Evolutionary conservation across 352 stramenopile genomes (phyloP).

Genomic region (Plasmopara muralis): DNA sequence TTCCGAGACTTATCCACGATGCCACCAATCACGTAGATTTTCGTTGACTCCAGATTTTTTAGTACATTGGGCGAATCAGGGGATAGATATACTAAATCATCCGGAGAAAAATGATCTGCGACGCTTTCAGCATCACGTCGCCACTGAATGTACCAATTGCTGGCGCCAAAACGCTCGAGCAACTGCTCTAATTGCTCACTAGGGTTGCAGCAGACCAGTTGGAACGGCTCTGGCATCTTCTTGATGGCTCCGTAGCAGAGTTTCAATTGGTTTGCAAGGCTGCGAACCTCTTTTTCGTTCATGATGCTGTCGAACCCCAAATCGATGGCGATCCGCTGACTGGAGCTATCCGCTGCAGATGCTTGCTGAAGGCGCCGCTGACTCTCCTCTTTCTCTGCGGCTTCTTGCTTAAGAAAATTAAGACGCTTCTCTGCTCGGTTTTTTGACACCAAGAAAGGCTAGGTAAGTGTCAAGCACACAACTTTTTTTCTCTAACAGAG

Average conservation of each 20-base stretch:
- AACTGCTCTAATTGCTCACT: constrained; percentile 37
- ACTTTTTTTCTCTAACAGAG: background rate
- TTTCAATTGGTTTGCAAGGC: constrained; percentile 71
- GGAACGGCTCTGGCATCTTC: constrained; percentile 58
- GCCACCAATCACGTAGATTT: constrained; percentile 76
- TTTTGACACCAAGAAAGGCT: background rate
- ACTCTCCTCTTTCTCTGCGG: constrained; percentile 24
- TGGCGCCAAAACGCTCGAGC: constrained; percentile 56
- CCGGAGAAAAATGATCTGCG: constrained; percentile 26
- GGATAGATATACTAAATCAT: constrained; percentile 66
- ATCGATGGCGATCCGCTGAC: constrained; percentile 54
- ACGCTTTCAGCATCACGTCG: constrained; percentile 26
- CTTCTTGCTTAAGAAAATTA: constrained; percentile 40
- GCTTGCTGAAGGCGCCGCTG: constrained; percentile 28
- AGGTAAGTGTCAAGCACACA: background rate
- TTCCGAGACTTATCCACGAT: constrained; percentile 77
- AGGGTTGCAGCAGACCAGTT: constrained; percentile 54
- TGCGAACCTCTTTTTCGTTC: constrained; percentile 77
- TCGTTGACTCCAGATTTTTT: constrained; percentile 42
- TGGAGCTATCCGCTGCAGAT: constrained; percentile 12
- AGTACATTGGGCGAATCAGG: constrained; percentile 67
- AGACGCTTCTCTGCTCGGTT: constrained; percentile 37
- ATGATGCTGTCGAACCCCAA: constrained; percentile 74
- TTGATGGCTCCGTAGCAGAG: constrained; percentile 63
- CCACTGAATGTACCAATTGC: constrained; percentile 58